Evolutionary conservation across 1,284 basidiomycete species (phyloP), one percentile per base, ranked within the genome.

Genomic region (Marasmius sp.): DNA sequence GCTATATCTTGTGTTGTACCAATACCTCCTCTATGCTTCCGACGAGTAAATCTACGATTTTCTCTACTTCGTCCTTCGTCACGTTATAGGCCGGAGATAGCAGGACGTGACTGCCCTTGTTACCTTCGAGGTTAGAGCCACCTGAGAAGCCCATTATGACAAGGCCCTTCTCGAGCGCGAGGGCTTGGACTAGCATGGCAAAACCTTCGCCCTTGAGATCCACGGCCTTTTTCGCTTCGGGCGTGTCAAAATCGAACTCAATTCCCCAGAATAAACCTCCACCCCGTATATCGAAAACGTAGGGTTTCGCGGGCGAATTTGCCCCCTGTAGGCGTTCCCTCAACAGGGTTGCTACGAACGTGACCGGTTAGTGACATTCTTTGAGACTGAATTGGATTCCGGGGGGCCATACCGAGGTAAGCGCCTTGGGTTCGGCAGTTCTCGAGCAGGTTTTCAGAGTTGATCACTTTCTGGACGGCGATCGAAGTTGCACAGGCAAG

Each of bases 251-350:
- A 69, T 91, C 90, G 67, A 94, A 93, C 72, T 95, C 93, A 62
- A 95, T 76, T 12, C 80, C 90, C 86, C 89, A 93, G 79, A 94
- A 93, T 36, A 86, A 83, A 11, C 93, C 93, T 27, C 85, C 85
- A 18, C 94, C 92, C 50, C 92, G 84, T 61, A 92, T 83, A 72
- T 93, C 87, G 70, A 89, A 91, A 4, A 83, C 81, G 70, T 83
- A 90, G 1, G 88, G 88, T 39, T 83, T 82, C 22, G 88, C 83
- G 45, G 79, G 70, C 20, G 84, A 76, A 66, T 83, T 84, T 11
- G 85, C 82, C 0, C 81, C 79, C 61, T 75, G 74, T 37, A 94
- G 77, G 37, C 83, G 80, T 63, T 80, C 74, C 39, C 74, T 70
- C 39, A 94, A 79, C n/a, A 88, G 80, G 57, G 76, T 69, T 61